Evolutionary conservation across 257 asterid species (phyloP).

Genomic region (Petunia secreta): DNA sequence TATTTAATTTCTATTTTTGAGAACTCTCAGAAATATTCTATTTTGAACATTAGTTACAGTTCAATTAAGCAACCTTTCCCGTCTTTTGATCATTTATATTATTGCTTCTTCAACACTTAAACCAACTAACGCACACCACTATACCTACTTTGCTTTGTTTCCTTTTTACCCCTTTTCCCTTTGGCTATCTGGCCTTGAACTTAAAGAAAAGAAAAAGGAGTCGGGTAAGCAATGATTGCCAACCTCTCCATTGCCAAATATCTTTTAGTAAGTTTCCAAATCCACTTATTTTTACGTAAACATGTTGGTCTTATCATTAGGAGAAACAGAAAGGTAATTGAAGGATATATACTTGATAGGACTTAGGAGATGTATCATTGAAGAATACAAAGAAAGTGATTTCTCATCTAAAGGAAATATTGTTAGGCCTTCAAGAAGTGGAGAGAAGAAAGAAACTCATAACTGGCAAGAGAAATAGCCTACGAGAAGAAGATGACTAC

Average conservation of each 20-base stretch:
- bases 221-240: constrained; percentile 44
- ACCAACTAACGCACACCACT: constrained; percentile 13
- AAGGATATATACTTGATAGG: constrained; percentile 5
- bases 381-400: constrained; percentile 5
- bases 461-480: neutral
- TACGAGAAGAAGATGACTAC: constrained; percentile 47
- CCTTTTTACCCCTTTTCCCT: neutral
- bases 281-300: neutral
- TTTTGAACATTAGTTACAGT: neutral
- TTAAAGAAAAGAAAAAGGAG: constrained; percentile 53
- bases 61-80: neutral
- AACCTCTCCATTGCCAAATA: constrained; percentile 30
- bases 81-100: neutral
- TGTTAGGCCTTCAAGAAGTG: neutral
- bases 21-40: neutral
- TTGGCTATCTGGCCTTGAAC: constrained; percentile 45
- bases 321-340: neutral
- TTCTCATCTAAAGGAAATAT: constrained; percentile 3
- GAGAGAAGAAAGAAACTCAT: neutral
- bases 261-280: constrained; percentile 17
- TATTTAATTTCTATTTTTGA: neutral
- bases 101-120: neutral
- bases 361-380: constrained; percentile 7
- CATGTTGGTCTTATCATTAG: constrained; percentile 23
- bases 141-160: constrained; percentile 18